Percentiles rank a stretch among this genome's conserved stretches.
phyloP scores from a whole-genome alignment of 176 grass and related monocot genomes.

The Poa annua region DNA sequence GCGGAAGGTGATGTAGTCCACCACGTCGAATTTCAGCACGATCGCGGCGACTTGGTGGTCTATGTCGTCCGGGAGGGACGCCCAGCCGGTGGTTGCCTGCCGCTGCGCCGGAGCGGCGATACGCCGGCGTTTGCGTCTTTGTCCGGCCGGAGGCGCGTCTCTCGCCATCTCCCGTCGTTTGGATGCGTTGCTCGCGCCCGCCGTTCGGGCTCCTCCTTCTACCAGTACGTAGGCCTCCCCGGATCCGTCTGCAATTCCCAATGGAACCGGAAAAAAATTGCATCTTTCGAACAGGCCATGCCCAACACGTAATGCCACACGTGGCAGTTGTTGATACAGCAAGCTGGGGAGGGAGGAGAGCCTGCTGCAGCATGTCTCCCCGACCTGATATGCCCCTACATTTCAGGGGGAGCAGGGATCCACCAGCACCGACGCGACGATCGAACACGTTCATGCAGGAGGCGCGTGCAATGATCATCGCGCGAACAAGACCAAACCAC shows the following conservation, averaged over 20 bases:
- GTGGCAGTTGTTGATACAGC: too few species aligned
- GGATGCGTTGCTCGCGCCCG: too few species aligned
- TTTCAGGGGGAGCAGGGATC: conserved; percentile 37
- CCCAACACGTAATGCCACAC: too few species aligned
- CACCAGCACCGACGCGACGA: neutral
- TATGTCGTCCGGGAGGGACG: neutral
- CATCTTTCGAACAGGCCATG: too few species aligned
- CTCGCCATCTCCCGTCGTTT: too few species aligned
- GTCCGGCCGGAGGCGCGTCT: too few species aligned
- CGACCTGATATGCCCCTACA: neutral
- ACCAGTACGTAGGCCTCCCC: too few species aligned
- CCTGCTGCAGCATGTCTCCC: neutral
- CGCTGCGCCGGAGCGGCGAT: neutral
- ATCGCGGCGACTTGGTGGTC: neutral
- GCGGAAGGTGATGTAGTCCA: conserved; percentile 7
- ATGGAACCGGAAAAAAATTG: too few species aligned
- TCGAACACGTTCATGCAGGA: neutral
- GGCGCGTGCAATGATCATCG: neutral
- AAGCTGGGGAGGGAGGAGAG: too few species aligned
- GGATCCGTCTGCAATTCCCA: too few species aligned
- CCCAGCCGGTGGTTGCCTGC: neutral
- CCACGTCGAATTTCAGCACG: neutral
- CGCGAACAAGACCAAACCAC: neutral
- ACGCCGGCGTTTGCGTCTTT: neutral
- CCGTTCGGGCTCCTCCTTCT: too few species aligned